Evolutionary conservation across 106 monocot species (phyloP), one percentile per base, ranked within the genome.

Genomic region (Triglochin maritima): DNA sequence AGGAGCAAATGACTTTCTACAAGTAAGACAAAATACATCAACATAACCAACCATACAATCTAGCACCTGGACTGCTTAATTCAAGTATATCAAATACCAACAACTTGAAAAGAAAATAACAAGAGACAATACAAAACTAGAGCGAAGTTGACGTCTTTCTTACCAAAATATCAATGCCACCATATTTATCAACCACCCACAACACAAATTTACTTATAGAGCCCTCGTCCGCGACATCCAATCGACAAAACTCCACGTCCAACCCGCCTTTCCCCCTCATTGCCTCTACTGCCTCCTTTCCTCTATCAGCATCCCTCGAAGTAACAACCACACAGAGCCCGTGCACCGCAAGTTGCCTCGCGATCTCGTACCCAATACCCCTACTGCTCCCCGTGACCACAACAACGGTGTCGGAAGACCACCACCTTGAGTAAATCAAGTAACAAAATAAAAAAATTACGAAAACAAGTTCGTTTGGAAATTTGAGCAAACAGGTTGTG

Each of bases 331-430:
- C 87, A 62, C 63, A 73, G 49, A 90, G 46, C 3, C 90, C 87
- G 17, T 85, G 72, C 11, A 3, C 45, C 0, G 85, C 79, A 44
- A 96, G 83, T 67, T 90, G 90, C 49, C 77, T 85, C 6, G 87
- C 90, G 14, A 83, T 88, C 79, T 87, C 90, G 50, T 69, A 86
- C 2, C 95, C 90, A 45, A 90, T 96, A 16, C 95, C 95, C 9
- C 90, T 70, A 71, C 79, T 88, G 44, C 83, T 81, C 46, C 90
- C 95, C 2, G 90, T 90, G 50, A 96, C 87, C 17, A 78, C 85
- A 12, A 87, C 85, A 41, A 87, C 76, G 10, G 90, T 85, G 44
- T 84, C 83, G 3, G 74, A 64, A 2, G 77, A 79, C 90, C 87
- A 89, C 94, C 93, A 94, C 55, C 86, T 84, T 7, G 11, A 45